Conservation (phyloP, 352 stramenopile genomes). For the Chrysophaeum taylorii region DNA sequence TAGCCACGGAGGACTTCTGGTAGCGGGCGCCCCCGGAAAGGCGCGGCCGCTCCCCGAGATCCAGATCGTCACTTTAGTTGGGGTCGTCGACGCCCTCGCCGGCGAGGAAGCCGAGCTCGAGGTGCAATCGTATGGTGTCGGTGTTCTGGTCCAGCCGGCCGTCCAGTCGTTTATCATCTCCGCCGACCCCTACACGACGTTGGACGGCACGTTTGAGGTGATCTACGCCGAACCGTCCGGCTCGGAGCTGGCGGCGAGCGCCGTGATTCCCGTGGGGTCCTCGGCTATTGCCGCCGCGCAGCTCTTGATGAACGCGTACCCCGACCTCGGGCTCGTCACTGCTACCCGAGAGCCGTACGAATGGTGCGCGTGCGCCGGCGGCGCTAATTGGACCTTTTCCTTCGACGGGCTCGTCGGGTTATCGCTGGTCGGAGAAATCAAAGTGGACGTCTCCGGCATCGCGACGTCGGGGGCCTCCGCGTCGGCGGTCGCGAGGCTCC, state of each 20-base stretch:
- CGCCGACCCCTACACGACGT: conserved; percentile 28
- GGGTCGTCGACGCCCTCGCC: too few relatives aligned
- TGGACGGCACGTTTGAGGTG: conserved; percentile 35
- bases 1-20: conserved; percentile 26
- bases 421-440: conserved; percentile 9
- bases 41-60: conserved; percentile 32
- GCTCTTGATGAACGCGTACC: conserved; percentile 7
- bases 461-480: conserved; percentile 19
- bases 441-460: conserved; percentile 30
- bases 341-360: conserved; percentile 34
- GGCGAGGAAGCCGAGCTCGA: background rate
- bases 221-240: conserved; percentile 21
- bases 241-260: background rate
- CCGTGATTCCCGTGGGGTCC: background rate
- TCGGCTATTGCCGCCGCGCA: background rate
- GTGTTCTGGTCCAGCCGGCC: conserved; percentile 7
- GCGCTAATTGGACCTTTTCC: conserved; percentile 49
- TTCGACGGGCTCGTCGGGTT: conserved; percentile 34
- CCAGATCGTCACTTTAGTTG: conserved; percentile 40
- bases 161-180: conserved; percentile 37
- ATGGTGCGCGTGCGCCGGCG: conserved; percentile 44
- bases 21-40: conserved; percentile 38
- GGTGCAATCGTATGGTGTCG: conserved; percentile 1
- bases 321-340: conserved; percentile 25
- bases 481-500: conserved; percentile 13